A percentile compares a stretch with the other conserved stretches of the same genome.
Conservation (phyloP, 2,329 filamentous ascomycete species). For the Byssochlamys sp. region DNA sequence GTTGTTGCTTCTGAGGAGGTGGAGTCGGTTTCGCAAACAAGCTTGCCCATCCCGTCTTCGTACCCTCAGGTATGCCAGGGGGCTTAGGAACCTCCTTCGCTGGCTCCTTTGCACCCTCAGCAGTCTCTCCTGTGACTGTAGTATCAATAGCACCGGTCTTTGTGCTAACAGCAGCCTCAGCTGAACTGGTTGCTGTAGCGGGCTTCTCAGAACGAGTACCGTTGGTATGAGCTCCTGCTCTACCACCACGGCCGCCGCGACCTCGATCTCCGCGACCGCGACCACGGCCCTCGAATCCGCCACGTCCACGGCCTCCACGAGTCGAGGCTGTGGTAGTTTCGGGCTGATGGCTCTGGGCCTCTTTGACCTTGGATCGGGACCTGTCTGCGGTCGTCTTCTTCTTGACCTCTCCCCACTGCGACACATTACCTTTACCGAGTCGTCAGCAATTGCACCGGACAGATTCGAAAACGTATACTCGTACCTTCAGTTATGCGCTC, state of each 20-base stretch:
- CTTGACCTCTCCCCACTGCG: slow-evolving; percentile 45
- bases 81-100: slow-evolving; percentile 19
- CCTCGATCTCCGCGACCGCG: slow-evolving; percentile 40
- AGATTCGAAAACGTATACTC: slow-evolving; percentile 1
- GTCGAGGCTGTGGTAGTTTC: slow-evolving; percentile 25
- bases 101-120: slow-evolving; percentile 11
- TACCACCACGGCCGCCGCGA: slow-evolving; percentile 38
- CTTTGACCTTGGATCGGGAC: slow-evolving; percentile 38
- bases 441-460: not conserved
- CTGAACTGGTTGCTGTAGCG: slow-evolving; percentile 14
- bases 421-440: slow-evolving; percentile 36
- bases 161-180: slow-evolving; percentile 1
- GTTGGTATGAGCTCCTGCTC: slow-evolving; percentile 34
- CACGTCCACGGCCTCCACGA: slow-evolving; percentile 38
- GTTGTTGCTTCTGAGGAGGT: slow-evolving; percentile 41
- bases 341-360: slow-evolving; percentile 24
- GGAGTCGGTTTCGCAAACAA: slow-evolving; percentile 58
- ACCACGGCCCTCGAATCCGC: slow-evolving; percentile 38
- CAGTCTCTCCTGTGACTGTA: slow-evolving; percentile 14
- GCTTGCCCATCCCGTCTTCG: slow-evolving; percentile 56
- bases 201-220: slow-evolving; percentile 31
- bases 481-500: slow-evolving; percentile 44
- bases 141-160: slow-evolving; percentile 13
- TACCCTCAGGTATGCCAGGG: slow-evolving; percentile 22
- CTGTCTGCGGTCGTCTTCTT: slow-evolving; percentile 41